Evolutionary conservation across 805 yeast species (phyloP), one percentile per base, ranked within the genome.

Genomic region (Kuraishia hungarica): DNA sequence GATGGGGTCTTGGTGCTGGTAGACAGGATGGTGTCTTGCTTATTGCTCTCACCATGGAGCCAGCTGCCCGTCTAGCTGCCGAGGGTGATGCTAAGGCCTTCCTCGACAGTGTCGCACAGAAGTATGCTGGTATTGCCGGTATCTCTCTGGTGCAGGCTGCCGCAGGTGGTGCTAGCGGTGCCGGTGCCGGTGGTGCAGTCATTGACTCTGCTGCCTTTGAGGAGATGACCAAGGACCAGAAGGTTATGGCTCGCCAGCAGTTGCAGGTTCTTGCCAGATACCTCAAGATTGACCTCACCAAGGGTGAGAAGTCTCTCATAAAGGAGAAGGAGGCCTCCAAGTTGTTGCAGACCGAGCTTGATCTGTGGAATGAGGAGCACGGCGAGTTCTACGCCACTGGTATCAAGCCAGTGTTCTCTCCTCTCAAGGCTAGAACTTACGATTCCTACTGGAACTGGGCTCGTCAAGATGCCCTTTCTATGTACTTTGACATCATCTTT

Each of bases 361-460:
- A 94, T 69, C 79, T 89, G 71, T 88, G 93, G 93, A 82, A 86
- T 72, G 82, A 86, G 58, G 96, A 87, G 72, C 84, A 87, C 62
- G 99, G 99, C 63, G 99, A 94, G 65, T 85, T 85, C 67, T 94
- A 92, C 71, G 92, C 97, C 52, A 81, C 84, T 57, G 98, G 99
- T 69, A 86, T 94, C 64, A 78, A 84, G 61, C 97, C 98, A 48
- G 83, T 86, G 3, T 94, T 94, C 76, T 88, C 97, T 35, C 80
- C 93, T 59, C 81, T 88, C 74, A 94, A 94, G 78, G 96, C 97
- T 28, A 88, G 99, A 77, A 84, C 87, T 54, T 94, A 93, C 72
- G 98, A 94, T 74, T 91, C 97, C 22, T 91, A 92, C 74, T 94
- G 99, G 99, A 96, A 96, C 74, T 94, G 99, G 99, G 97, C 98